A percentile compares a stretch with the other conserved stretches of the same genome.
Conservation (phyloP, 2,329 filamentous ascomycete genomes). For the Purpureocillium takamizusanense region DNA sequence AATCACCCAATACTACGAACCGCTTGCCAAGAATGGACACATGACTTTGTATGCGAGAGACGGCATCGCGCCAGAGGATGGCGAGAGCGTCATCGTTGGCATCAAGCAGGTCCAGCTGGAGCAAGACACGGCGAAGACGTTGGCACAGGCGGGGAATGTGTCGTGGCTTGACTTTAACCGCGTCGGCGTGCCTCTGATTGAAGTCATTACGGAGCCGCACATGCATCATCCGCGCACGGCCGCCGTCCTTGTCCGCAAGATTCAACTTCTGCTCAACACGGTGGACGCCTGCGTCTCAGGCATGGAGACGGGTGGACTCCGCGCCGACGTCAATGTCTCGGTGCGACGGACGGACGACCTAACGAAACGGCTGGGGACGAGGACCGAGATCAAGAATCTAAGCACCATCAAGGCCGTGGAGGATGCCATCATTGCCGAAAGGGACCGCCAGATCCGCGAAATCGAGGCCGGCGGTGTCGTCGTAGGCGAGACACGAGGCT, state of each 20-base stretch:
- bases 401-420: conserved; percentile 93
- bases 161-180: conserved; percentile 91
- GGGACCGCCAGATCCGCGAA: conserved; percentile 76
- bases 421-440: conserved; percentile 85
- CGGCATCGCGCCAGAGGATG: conserved; percentile 68
- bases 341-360: conserved; percentile 51
- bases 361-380: conserved; percentile 54
- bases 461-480: conserved; percentile 67
- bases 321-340: conserved; percentile 94
- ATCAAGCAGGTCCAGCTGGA: conserved; percentile 96
- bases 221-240: conserved; percentile 83
- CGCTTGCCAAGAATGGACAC: conserved; percentile 59
- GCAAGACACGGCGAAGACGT: conserved; percentile 93
- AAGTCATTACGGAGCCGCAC: conserved; percentile 87
- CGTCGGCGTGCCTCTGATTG: conserved; percentile 81
- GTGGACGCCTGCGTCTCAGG: conserved; percentile 82
- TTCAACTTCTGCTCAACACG: conserved; percentile 69
- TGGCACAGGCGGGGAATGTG: conserved; percentile 62
- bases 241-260: conserved; percentile 79
- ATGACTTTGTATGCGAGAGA: conserved; percentile 67
- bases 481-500: conserved; percentile 83
- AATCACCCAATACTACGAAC: conserved; percentile 89
- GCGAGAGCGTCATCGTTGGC: conserved; percentile 60
- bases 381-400: conserved; percentile 96
- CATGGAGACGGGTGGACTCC: conserved; percentile 85